phyloP scores from a whole-genome alignment of 192 early-diverging fungal species.

The Coemansia sp. region DNA sequence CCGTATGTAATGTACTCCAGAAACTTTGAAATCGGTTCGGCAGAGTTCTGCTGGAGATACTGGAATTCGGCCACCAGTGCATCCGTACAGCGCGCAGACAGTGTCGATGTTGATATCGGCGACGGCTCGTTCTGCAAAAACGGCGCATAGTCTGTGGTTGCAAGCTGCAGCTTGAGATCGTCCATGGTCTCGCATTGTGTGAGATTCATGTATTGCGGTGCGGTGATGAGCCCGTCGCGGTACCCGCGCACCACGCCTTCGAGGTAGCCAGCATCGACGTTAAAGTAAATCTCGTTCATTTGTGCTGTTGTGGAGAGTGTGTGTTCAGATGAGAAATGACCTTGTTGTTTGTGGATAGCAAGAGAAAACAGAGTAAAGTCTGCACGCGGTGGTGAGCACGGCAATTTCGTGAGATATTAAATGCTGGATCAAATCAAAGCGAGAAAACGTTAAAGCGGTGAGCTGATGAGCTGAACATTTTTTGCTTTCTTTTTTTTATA shows the following conservation, averaged over 20 bases:
- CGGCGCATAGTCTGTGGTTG: conserved; percentile 93
- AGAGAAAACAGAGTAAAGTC: no score
- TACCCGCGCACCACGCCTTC: conserved; percentile 96
- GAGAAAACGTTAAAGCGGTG: no score
- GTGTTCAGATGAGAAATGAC: not conserved
- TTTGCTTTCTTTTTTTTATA: conserved; percentile 15
- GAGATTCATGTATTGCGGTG: conserved; percentile 87
- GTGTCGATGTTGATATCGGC: conserved; percentile 89
- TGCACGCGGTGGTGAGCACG: not conserved
- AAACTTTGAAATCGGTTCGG: conserved; percentile 84
- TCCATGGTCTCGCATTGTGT: conserved; percentile 98
- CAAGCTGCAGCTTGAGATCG: conserved; percentile 93
- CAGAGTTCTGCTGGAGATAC: conserved; percentile 85
- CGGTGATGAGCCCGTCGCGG: conserved; percentile 81
- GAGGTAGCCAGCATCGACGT: conserved; percentile 88
- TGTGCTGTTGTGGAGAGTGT: not conserved
- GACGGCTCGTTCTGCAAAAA: conserved; percentile 96
- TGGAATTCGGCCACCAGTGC: conserved; percentile 91
- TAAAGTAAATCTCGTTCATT: conserved; percentile 69
- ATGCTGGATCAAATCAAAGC: no score
- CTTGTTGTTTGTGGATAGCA: not conserved
- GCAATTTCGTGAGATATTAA: no score
- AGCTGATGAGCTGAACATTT: no score
- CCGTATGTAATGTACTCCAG: conserved; percentile 93
- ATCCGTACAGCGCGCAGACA: conserved; percentile 87